Base-by-base conservation (phyloP, 2,329 filamentous ascomycete species). In the Magnaporthiopsis rhizophila region DNA sequence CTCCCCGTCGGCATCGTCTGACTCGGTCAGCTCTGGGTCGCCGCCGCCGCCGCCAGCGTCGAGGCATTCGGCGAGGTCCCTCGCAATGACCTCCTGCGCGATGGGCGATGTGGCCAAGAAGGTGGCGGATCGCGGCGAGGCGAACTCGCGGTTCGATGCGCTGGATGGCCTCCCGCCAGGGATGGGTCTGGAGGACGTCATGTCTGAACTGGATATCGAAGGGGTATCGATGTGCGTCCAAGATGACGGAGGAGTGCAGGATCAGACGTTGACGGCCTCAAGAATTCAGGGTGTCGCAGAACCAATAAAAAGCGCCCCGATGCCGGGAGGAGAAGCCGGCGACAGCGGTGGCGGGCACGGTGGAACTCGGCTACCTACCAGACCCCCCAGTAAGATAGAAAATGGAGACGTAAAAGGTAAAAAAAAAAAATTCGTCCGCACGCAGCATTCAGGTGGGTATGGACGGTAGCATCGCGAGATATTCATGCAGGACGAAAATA, bases 21-120 rank as follows among this genome's bases (percentile, higher is more conserved):
- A 74, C 32, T 72, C 75, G 21, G 75, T 74, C 36, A 70, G 72
- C 62, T 78, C 73, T 62, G 63, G 67, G 21, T 69, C 71, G 21
- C 65, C 38, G 6, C 64, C 66, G 15, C 69, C 66, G 7, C 75
- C 77, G 56, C 85, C 84, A 63, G 85, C 81, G 45, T 87, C 85
- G 4, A 83, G 81, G 66, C 85, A 88, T 62, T 85, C 84, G 50
- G 86, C 87, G 9, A 91, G 77, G 72, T 92, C 89, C 53, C 84
- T 80, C 8, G 86, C 86, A 65, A 92, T 79, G 45, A 85, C 83
- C 36, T 84, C 83, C 67, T 89, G 85, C 0, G 86, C 88, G 61
- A 89, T 79, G 28, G 88, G 87, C n/a, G 88, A 89, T n/a, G 45
- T 53, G 45, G 45, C 45, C 45, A 53, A 9, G 45, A 53, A 53